Percentiles rank a stretch among this genome's conserved stretches.
Conservation (phyloP, 345 rosid genomes). For the Syzygium aqueum region DNA sequence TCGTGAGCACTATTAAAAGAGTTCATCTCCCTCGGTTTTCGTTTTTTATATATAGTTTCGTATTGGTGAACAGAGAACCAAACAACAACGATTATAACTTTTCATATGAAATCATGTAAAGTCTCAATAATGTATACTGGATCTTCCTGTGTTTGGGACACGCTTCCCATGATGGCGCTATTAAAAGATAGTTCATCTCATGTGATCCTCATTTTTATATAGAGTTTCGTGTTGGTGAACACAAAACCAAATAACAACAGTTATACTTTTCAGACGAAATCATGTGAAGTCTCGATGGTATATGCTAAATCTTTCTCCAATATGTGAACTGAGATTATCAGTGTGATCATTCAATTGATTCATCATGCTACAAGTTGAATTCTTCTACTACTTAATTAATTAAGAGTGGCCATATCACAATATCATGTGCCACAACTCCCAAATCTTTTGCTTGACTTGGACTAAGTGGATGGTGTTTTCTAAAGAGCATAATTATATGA, state of each 20-base stretch:
- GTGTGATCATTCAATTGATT: neutral
- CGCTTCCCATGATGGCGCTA: neutral
- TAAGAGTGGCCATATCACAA: neutral
- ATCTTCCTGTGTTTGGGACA: neutral
- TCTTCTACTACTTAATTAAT: neutral
- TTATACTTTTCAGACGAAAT: neutral
- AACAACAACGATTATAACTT: neutral
- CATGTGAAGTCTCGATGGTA: neutral
- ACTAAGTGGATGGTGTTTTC: neutral
- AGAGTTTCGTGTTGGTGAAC: neutral
- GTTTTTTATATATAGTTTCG: neutral
- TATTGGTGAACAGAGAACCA: neutral
- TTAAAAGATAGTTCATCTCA: neutral
- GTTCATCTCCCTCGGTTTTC: neutral
- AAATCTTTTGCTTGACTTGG: neutral
- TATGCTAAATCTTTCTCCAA: neutral
- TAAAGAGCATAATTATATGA: neutral
- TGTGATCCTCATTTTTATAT: neutral
- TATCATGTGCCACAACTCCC: neutral
- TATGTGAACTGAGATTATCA: neutral
- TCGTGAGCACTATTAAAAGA: neutral
- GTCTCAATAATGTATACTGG: neutral
- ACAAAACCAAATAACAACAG: neutral
- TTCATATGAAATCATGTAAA: neutral
- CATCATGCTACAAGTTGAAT: neutral